Evolutionary conservation across 2,329 filamentous ascomycete species (phyloP), one percentile per base, ranked within the genome.

Genomic region (Aspergillus sp.): DNA sequence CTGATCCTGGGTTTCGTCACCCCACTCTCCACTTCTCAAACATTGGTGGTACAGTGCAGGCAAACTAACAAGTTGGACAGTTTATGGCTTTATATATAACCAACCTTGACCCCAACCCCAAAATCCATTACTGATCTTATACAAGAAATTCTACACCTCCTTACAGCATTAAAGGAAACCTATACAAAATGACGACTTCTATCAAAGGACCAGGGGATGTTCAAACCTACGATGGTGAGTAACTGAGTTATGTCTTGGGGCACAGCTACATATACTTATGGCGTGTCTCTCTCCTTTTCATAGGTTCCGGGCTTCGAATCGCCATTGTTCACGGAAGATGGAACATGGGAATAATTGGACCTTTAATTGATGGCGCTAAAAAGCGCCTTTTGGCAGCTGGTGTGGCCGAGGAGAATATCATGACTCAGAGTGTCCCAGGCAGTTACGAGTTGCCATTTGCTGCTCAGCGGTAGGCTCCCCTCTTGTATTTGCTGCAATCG

Each of bases 251-350:
- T 19, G 19, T 19, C 19, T 19, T 19, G 19, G 19, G 19, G 19
- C 19, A 19, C 19, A 19, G 19, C 19, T 19, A 19, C n/a, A 28
- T 35, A 43, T 48, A 40, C 51, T 52, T 36, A 58, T 42, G 33
- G 43, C 30, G 35, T 31, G 43, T 33, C 31, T 13, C 12, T 10
- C 33, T 19, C 19, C 7, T 27, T 12, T 32, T 26, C 40, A 8
- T 40, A 69, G 86, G 87, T 67, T 81, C 81, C 59, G 76, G 74
- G 60, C 81, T 98, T 52, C 88, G 93, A 63, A 85, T 98, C 64
- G 91, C 87, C 64, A 97, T 98, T 64, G 81, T 98, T 46, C 93
- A 97, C 72, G 91, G 91, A 46, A 84, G 93, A 60, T 98, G 93
- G 93, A 98, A 98, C 74, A 78, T 77, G 53, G 79, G 78, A 54